Evolutionary conservation across 2,329 filamentous ascomycete species (phyloP).

Genomic region (Trichoderma endophyticum): DNA sequence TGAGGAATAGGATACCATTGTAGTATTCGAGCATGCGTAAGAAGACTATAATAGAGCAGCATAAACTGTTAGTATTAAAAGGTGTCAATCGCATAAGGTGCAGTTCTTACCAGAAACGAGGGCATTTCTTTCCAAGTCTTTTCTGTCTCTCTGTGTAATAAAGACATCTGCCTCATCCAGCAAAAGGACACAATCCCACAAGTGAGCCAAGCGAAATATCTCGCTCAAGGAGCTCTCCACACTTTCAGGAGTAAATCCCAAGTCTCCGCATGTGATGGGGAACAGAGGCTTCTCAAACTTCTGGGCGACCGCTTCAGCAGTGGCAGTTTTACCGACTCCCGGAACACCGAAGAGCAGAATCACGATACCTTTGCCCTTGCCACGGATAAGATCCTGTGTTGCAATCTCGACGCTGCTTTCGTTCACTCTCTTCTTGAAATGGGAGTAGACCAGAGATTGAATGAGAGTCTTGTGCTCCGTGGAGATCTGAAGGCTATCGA

Average conservation of each 20-base stretch:
- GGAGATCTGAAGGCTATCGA: slow-evolving; percentile 6
- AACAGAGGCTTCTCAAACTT: slow-evolving; percentile 26
- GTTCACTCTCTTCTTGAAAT: slow-evolving; percentile 12
- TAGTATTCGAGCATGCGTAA: slow-evolving; percentile 37
- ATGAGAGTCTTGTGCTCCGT: slow-evolving; percentile 12
- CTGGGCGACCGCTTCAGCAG: slow-evolving; percentile 27
- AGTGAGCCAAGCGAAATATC: slow-evolving; percentile 25
- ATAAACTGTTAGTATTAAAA: neutral
- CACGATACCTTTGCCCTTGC: slow-evolving; percentile 33
- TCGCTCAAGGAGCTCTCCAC: slow-evolving; percentile 34
- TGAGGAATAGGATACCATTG: slow-evolving; percentile 36
- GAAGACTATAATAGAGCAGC: slow-evolving; percentile 29
- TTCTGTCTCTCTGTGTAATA: slow-evolving; percentile 24
- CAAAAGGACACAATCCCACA: slow-evolving; percentile 29
- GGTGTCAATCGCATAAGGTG: neutral
- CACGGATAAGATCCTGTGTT: slow-evolving; percentile 41
- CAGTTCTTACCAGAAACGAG: slow-evolving; percentile 31
- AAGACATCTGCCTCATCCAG: slow-evolving; percentile 32
- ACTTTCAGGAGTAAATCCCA: slow-evolving; percentile 27
- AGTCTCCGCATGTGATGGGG: slow-evolving; percentile 28
- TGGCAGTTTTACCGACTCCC: slow-evolving; percentile 34
- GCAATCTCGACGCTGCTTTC: slow-evolving; percentile 11
- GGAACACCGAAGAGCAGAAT: slow-evolving; percentile 34
- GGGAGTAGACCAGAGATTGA: slow-evolving; percentile 14
- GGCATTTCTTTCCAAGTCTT: slow-evolving; percentile 29